Conservation (phyloP, 805 yeast genomes). For the Lachancea quebecensis region DNA sequence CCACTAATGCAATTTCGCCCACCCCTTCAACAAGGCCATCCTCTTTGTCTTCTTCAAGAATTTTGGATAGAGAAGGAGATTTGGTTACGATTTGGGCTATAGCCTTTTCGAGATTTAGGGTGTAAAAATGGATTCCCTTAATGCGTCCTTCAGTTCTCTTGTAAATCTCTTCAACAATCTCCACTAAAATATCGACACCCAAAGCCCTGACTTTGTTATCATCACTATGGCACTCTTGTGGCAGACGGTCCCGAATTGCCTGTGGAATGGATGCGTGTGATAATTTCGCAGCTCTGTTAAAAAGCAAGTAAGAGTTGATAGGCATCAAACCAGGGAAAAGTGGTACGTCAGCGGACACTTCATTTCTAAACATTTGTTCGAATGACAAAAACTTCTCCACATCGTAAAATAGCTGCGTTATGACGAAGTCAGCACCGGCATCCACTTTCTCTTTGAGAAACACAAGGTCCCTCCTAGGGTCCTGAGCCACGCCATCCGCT, state of each 20-base stretch:
- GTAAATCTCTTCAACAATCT: slow-evolving; percentile 54
- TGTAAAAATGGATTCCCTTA: slow-evolving; percentile 88
- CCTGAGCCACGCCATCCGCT: slow-evolving; percentile 57
- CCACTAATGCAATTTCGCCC: slow-evolving; percentile 23
- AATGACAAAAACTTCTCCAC: slow-evolving; percentile 66
- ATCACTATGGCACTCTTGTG: slow-evolving; percentile 53
- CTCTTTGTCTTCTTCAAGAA: slow-evolving; percentile 40
- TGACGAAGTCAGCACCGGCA: slow-evolving; percentile 92
- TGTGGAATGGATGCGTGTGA: slow-evolving; percentile 81
- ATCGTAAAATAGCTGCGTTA: slow-evolving; percentile 89
- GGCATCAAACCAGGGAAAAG: slow-evolving; percentile 91
- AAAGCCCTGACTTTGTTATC: slow-evolving; percentile 73
- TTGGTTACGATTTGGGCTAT: slow-evolving; percentile 75
- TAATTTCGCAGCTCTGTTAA: slow-evolving; percentile 80
- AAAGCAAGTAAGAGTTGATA: slow-evolving; percentile 72
- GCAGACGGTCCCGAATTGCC: slow-evolving; percentile 45
- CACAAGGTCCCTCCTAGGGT: slow-evolving; percentile 64
- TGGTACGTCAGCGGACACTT: slow-evolving; percentile 40
- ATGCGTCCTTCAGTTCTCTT: slow-evolving; percentile 47
- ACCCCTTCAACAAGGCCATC: slow-evolving; percentile 31
- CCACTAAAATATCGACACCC: slow-evolving; percentile 69
- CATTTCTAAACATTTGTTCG: slow-evolving; percentile 44
- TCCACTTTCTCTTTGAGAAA: slow-evolving; percentile 74
- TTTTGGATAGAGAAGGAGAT: slow-evolving; percentile 46
- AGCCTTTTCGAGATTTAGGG: slow-evolving; percentile 86